phyloP scores from a whole-genome alignment of 352 stramenopile genomes.

The Hyaloperonospora arabidopsidis region DNA sequence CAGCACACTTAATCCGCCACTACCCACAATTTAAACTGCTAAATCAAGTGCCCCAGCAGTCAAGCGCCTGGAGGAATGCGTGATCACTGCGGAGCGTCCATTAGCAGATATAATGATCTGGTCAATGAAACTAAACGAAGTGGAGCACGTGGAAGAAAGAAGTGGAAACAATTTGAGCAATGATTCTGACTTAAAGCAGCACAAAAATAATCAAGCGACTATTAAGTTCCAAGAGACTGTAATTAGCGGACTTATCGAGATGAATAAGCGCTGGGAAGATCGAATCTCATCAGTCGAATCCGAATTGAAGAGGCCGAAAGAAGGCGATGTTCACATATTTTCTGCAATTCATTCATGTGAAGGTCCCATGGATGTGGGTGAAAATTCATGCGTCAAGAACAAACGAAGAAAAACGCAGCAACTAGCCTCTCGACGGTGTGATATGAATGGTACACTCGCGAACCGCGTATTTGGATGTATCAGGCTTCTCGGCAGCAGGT shows the following conservation, averaged over 20 bases:
- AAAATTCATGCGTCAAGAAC: no score
- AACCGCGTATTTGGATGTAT: no score
- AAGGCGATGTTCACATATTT: no score
- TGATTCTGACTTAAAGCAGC: background rate
- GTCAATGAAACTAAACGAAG: background rate
- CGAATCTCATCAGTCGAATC: no score
- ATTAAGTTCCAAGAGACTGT: background rate
- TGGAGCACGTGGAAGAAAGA: background rate
- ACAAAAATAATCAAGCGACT: conserved; percentile 1
- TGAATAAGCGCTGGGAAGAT: background rate
- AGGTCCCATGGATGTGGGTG: no score
- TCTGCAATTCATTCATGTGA: no score
- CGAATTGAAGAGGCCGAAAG: no score
- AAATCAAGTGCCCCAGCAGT: background rate
- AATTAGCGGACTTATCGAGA: background rate
- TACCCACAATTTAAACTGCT: background rate
- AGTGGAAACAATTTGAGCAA: background rate
- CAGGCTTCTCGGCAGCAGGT: no score
- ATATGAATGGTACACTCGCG: no score
- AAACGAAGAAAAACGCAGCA: no score
- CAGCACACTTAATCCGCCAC: no score
- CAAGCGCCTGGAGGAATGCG: background rate
- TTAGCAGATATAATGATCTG: background rate
- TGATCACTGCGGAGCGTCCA: background rate
- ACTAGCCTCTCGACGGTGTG: no score